A percentile compares a stretch with the other conserved stretches of the same genome.
phyloP scores from a whole-genome alignment of 2,329 filamentous ascomycete species.

The Pseudogymnoascus sp. region DNA sequence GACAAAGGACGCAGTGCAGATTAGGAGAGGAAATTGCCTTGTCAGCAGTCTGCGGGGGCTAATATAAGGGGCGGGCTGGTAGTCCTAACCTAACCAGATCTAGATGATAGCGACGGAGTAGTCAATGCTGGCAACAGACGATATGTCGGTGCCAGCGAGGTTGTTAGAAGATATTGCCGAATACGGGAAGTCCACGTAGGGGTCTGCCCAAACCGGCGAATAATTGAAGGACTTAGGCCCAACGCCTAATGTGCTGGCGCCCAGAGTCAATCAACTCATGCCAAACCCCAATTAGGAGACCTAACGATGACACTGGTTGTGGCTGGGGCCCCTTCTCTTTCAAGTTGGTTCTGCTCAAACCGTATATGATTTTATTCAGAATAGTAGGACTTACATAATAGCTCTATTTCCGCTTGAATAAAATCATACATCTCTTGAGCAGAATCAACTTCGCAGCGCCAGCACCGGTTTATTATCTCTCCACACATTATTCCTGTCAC shows the following conservation, averaged over 20 bases:
- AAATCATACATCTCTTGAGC: too few relatives aligned
- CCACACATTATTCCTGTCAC: constrained; percentile 22
- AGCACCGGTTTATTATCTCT: constrained; percentile 26
- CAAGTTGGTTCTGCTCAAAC: background rate
- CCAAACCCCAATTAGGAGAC: too few relatives aligned
- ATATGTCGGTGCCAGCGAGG: background rate
- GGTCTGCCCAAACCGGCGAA: background rate
- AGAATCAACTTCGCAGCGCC: constrained; percentile 14
- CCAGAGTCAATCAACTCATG: background rate
- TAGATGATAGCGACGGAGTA: background rate
- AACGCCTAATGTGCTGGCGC: background rate
- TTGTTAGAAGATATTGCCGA: too few relatives aligned
- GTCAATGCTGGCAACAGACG: background rate
- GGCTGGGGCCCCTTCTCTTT: too few relatives aligned
- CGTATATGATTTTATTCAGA: background rate
- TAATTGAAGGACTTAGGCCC: background rate
- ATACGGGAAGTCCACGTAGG: background rate
- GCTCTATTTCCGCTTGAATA: too few relatives aligned
- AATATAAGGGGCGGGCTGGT: background rate
- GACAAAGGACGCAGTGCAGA: background rate
- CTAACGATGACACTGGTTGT: too few relatives aligned
- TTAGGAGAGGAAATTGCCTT: background rate
- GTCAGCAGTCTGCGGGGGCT: background rate
- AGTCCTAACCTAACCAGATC: background rate
- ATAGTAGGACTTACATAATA: too few relatives aligned